phyloP scores from a whole-genome alignment of 129 eudicot genomes.

The Lactuca saligna region DNA sequence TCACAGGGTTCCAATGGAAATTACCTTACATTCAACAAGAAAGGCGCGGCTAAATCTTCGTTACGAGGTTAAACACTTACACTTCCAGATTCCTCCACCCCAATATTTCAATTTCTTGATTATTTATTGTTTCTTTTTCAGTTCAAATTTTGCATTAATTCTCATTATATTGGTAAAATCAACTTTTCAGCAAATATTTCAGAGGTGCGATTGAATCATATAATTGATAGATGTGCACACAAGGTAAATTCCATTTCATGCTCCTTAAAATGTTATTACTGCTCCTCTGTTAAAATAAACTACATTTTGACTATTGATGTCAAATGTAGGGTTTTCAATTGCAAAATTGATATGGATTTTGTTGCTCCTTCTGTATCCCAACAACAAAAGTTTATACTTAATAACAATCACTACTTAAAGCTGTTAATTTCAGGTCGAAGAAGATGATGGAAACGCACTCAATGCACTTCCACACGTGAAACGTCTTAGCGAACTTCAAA shows the following conservation, averaged over 20 bases:
- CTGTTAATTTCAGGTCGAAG: slow-evolving; percentile 36
- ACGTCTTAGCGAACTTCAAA: slow-evolving; percentile 55
- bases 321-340: slow-evolving; percentile 5
- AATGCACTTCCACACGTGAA: slow-evolving; percentile 56
- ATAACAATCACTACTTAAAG: neutral
- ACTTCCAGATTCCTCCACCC: neutral
- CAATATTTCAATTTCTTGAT: neutral
- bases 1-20: slow-evolving; percentile 16
- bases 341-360: slow-evolving; percentile 2
- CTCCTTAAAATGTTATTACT: neutral
- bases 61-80: slow-evolving; percentile 30
- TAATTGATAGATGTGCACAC: slow-evolving; percentile 17
- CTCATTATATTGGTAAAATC: slow-evolving; percentile 4
- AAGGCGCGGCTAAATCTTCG: slow-evolving; percentile 19
- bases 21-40: slow-evolving; percentile 24
- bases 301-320: slow-evolving; percentile 1
- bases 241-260: slow-evolving; percentile 38
- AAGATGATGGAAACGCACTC: slow-evolving; percentile 29
- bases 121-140: neutral
- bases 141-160: neutral
- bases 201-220: slow-evolving; percentile 34
- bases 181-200: slow-evolving; percentile 34
- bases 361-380: neutral
- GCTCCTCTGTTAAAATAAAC: neutral
- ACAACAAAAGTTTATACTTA: neutral